Conservation (phyloP, 202 grass and related monocot species). For the Schoenoplectus tabernaemontani region DNA sequence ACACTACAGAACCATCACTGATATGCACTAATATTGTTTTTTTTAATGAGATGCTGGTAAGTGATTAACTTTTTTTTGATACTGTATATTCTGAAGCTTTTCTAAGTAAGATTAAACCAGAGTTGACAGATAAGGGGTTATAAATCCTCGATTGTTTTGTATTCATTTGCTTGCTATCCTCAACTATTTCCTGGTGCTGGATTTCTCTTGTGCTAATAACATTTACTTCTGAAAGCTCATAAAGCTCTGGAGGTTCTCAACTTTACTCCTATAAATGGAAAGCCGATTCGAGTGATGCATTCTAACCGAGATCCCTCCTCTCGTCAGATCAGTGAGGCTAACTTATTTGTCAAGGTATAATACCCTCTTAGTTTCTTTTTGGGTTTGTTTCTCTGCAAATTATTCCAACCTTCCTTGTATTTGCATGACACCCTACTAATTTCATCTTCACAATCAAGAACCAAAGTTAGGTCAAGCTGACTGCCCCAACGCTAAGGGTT, state of each 20-base stretch:
- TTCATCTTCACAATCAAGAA: background rate
- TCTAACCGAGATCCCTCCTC: constrained; percentile 40
- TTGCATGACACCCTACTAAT: background rate
- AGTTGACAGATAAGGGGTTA: background rate
- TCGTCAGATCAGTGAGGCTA: constrained; percentile 30
- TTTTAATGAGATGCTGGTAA: background rate
- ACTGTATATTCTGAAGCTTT: background rate
- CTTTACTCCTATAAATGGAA: constrained; percentile 36
- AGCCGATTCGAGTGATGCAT: constrained; percentile 41
- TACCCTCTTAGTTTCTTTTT: background rate
- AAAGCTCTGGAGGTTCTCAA: constrained; percentile 37
- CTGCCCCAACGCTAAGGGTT: background rate
- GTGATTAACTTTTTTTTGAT: background rate
- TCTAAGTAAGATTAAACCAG: background rate
- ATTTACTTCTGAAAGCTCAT: constrained; percentile 22
- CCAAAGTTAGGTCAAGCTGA: background rate
- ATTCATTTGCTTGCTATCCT: background rate
- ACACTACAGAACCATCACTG: background rate
- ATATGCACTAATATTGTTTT: background rate
- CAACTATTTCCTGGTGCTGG: background rate
- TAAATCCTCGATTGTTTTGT: background rate
- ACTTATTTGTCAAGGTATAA: constrained; percentile 46
- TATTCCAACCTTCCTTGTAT: background rate
- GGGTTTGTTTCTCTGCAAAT: background rate
- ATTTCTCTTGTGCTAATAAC: background rate